phyloP scores from a whole-genome alignment of 805 yeast species.

The Nakazawaea anatomiae region DNA sequence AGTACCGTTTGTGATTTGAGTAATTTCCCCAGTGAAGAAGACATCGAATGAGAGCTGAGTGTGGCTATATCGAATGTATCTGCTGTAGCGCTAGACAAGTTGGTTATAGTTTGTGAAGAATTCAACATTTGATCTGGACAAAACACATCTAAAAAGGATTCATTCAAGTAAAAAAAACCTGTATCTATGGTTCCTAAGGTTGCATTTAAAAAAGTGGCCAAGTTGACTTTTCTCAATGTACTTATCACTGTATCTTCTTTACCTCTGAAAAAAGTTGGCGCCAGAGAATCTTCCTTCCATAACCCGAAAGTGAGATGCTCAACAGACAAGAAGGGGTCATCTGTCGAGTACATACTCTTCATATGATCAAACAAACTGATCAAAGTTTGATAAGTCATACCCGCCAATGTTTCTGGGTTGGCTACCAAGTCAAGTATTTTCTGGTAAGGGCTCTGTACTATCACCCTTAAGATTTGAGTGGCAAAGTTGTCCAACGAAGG shows the following conservation, averaged over 20 bases:
- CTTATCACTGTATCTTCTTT: constrained; percentile 57
- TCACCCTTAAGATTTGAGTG: constrained; percentile 67
- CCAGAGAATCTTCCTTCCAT: constrained; percentile 57
- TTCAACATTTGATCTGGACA: constrained; percentile 66
- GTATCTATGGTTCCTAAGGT: constrained; percentile 78
- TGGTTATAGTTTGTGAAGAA: constrained; percentile 31
- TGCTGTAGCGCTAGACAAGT: constrained; percentile 12
- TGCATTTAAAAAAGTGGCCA: constrained; percentile 86
- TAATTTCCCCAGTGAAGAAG: constrained; percentile 26
- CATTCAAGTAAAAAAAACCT: constrained; percentile 83
- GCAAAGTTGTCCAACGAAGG: constrained; percentile 80
- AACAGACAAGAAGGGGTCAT: constrained; percentile 67
- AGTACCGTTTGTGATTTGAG: constrained; percentile 77
- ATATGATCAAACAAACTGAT: constrained; percentile 76
- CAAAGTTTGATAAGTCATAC: constrained; percentile 56
- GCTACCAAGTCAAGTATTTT: constrained; percentile 68
- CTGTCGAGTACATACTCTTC: constrained; percentile 60
- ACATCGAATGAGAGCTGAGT: constrained; percentile 1
- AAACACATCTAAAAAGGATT: constrained; percentile 78
- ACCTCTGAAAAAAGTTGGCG: constrained; percentile 52
- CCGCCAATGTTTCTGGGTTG: constrained; percentile 59
- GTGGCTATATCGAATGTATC: background rate
- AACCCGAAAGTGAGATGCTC: constrained; percentile 66
- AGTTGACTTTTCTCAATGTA: constrained; percentile 75
- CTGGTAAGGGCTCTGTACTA: constrained; percentile 71